These are phyloP conservation scores for Backusella parvicylindrica DNA, from an alignment of 192 early-diverging fungal species.

Conservation along the genomic window DNA sequence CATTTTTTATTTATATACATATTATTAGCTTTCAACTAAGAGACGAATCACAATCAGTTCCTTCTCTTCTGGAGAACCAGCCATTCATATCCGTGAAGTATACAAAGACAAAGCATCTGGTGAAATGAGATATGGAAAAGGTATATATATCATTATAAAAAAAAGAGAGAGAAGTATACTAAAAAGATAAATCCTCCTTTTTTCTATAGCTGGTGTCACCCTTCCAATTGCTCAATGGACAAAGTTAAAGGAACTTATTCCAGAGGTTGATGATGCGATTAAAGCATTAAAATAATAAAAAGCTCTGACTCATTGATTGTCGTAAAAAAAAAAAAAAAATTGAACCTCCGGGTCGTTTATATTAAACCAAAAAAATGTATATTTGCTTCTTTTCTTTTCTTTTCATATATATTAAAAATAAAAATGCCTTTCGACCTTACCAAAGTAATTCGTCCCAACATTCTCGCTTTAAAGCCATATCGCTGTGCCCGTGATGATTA, in stretches of 20 bases:
- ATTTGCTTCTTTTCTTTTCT: background rate
- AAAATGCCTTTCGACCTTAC: slow-evolving; percentile 54
- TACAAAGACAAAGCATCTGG: slow-evolving; percentile 12
- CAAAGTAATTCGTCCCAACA: slow-evolving; percentile 77
- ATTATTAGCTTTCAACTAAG: slow-evolving; percentile 14
- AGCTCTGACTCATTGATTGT: background rate
- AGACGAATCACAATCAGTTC: slow-evolving; percentile 16
- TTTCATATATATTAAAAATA: background rate
- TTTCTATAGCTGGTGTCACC: slow-evolving; percentile 7
- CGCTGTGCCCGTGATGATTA: slow-evolving; percentile 99
- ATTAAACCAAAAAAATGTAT: background rate
- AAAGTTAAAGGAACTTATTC: slow-evolving; percentile 13
- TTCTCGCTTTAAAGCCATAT: slow-evolving; percentile 82
- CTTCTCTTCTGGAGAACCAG: slow-evolving; percentile 16
- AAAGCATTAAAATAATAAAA: background rate
- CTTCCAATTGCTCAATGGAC: slow-evolving; percentile 22
- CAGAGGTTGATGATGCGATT: slow-evolving; percentile 18
- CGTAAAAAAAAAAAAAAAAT: too few species aligned
- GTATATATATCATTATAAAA: too few species aligned
- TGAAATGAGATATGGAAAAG: slow-evolving; percentile 22
- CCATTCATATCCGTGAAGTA: slow-evolving; percentile 20
- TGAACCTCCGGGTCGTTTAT: background rate
- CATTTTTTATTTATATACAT: background rate
- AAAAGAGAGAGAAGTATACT: background rate
- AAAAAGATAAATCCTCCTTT: background rate